Percentiles rank a stretch among this genome's conserved stretches.
These are phyloP conservation scores for Larix sibirica DNA, from an alignment of 83 land plant species.

Conservation along the genomic window DNA sequence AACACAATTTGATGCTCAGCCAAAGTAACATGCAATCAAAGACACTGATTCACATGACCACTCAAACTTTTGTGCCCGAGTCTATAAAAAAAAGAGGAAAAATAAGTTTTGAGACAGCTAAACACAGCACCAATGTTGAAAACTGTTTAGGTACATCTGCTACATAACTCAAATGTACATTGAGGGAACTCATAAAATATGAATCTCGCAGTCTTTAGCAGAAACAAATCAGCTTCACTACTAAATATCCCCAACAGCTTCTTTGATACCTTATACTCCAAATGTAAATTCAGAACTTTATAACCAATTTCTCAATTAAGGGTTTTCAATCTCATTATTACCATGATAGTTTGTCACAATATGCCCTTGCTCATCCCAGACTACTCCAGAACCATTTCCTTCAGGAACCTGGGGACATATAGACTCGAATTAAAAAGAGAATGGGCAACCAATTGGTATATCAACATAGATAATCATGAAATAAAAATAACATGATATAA, in stretches of 20 bases:
- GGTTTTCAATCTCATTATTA: constrained; percentile 21
- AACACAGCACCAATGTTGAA: neutral
- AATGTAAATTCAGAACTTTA: neutral
- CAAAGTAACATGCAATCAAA: neutral
- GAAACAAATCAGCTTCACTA: neutral
- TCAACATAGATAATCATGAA: neutral
- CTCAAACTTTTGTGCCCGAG: neutral
- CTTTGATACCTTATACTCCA: neutral
- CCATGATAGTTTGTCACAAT: constrained; percentile 97
- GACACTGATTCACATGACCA: neutral
- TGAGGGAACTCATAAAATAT: neutral
- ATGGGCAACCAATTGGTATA: neutral
- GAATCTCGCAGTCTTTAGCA: neutral
- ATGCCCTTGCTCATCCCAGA: constrained; percentile 89
- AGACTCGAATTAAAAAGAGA: neutral
- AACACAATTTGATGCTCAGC: constrained; percentile 6
- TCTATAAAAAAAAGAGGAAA: neutral
- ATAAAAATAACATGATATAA: neutral
- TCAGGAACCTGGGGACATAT: constrained; percentile 74
- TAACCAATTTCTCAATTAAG: neutral
- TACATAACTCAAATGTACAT: neutral
- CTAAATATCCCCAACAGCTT: neutral
- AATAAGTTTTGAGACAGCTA: neutral
- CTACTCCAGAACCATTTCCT: constrained; percentile 97
- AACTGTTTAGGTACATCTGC: neutral